Evolutionary conservation across 176 grass and related monocot species (phyloP), one percentile per base, ranked within the genome.

Genomic region (Triticum urartu): DNA sequence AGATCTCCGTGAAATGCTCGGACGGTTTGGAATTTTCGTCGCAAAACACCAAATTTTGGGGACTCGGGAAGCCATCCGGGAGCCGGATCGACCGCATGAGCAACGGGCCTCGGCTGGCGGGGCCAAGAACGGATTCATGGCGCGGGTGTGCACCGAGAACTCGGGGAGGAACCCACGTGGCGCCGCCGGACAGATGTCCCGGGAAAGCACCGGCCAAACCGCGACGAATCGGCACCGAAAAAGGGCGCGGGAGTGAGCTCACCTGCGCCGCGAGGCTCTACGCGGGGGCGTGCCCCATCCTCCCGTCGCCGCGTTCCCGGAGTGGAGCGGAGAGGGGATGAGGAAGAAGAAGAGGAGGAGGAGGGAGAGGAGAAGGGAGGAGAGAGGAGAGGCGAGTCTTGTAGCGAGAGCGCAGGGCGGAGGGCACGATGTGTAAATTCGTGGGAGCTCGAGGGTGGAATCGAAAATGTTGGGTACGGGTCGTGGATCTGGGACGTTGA

Each of bases 1-100:
- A 81, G 75, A 90, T 82, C 58, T 85, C 67, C 43, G 72, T 3
- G 72, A 33, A 70, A 88, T 75, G 33, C 42, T 76, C 50, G 7
- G 6, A 12, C 17, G 18, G 15, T 4, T 9, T 3, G 28, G 7
- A 87, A 17, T 77, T 17, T 63, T 30, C 36, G 14, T 24, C 13
- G 63, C 9, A 72, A 67, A 40, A 32, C 18, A 56, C 10, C 42
- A 9, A 78, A 36, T 36, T 56, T 43, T n/a, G 5, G 40, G 34
- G 32, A 5, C 65, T 9, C 2, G 18, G 12, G 17, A 33, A 56
- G 26, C 33, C 58, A 43, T 9, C 45, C 18, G 9, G 2, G 35
- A 20, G 42, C 56, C 36, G 52, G 73, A 52, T 47, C 82, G 71
- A 63, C 64, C 26, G 7, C 40, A 15, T 20, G 40, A 47, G 71